These are phyloP conservation scores for Dactylorhiza incarnata DNA, from an alignment of 106 monocot species.

Conservation along the genomic window DNA sequence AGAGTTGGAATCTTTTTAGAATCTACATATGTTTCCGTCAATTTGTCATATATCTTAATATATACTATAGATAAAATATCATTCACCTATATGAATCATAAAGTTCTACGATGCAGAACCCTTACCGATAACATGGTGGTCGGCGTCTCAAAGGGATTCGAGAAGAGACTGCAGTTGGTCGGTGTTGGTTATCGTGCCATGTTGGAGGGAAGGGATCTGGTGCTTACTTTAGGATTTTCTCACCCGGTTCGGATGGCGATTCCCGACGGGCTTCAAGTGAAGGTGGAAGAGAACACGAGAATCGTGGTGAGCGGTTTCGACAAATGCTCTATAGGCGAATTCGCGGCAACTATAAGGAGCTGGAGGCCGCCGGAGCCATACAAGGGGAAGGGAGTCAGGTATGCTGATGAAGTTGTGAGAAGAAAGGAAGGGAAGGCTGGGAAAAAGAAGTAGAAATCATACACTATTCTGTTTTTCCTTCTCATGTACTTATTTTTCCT, in stretches of 20 bases:
- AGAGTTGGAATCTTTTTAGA: no score
- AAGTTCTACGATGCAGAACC: constrained; percentile 40
- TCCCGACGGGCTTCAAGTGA: constrained; percentile 62
- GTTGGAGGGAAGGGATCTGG: constrained; percentile 69
- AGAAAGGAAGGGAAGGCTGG: constrained; percentile 98
- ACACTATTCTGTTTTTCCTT: not conserved
- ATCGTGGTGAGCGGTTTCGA: constrained; percentile 68
- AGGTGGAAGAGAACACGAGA: constrained; percentile 88
- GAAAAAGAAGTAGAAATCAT: constrained; percentile 79
- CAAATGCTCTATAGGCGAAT: constrained; percentile 76
- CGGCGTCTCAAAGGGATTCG: constrained; percentile 91
- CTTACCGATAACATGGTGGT: constrained; percentile 95
- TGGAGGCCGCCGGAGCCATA: constrained; percentile 98
- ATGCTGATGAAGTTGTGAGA: constrained; percentile 84
- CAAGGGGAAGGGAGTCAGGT: constrained; percentile 88
- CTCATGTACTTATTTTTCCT: not conserved
- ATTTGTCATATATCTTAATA: no score
- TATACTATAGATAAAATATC: no score
- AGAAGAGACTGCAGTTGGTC: constrained; percentile 71
- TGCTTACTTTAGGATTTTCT: constrained; percentile 83
- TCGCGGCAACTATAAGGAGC: constrained; percentile 77
- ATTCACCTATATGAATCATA: no score
- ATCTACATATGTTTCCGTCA: no score
- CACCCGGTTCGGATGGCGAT: constrained; percentile 87
- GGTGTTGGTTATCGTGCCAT: constrained; percentile 88